These are phyloP conservation scores for Raddia distichophylla DNA, from an alignment of 176 grass and related monocot species.

Conservation along the genomic window DNA sequence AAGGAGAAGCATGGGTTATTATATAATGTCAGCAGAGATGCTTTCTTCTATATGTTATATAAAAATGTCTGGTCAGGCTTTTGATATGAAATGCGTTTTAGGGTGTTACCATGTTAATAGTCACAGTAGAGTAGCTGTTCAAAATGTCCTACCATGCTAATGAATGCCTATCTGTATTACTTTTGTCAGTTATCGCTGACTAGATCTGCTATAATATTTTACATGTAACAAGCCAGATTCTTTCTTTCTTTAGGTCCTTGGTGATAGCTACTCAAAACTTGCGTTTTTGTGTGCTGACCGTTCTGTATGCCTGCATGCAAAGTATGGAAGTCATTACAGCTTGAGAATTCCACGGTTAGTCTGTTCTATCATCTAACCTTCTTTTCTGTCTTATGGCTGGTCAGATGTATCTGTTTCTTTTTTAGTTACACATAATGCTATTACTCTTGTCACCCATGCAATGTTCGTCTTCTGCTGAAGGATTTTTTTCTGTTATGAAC, in stretches of 20 bases:
- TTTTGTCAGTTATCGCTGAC: background rate
- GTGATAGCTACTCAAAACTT: slow-evolving; percentile 90
- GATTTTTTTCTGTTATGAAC: background rate
- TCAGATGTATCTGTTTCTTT: slow-evolving; percentile 2
- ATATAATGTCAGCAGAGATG: background rate
- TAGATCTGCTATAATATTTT: slow-evolving; percentile 29
- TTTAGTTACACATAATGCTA: slow-evolving; percentile 14
- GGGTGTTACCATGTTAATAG: background rate
- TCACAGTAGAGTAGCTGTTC: background rate
- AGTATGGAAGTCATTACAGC: slow-evolving; percentile 90
- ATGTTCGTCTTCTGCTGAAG: background rate
- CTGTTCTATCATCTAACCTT: background rate
- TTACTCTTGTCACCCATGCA: background rate
- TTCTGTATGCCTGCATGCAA: slow-evolving; percentile 89
- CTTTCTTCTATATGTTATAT: background rate
- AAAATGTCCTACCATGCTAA: background rate
- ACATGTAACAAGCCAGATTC: slow-evolving; percentile 21
- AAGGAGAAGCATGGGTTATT: background rate
- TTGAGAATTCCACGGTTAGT: slow-evolving; percentile 93
- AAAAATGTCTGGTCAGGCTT: background rate
- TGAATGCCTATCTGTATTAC: background rate
- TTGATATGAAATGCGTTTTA: background rate
- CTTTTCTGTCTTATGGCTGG: background rate
- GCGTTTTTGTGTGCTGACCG: slow-evolving; percentile 89
- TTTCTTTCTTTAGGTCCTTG: slow-evolving; percentile 65